Evolutionary conservation across 2,329 filamentous ascomycete species (phyloP).

Genomic region (Neoascochyta sp.): DNA sequence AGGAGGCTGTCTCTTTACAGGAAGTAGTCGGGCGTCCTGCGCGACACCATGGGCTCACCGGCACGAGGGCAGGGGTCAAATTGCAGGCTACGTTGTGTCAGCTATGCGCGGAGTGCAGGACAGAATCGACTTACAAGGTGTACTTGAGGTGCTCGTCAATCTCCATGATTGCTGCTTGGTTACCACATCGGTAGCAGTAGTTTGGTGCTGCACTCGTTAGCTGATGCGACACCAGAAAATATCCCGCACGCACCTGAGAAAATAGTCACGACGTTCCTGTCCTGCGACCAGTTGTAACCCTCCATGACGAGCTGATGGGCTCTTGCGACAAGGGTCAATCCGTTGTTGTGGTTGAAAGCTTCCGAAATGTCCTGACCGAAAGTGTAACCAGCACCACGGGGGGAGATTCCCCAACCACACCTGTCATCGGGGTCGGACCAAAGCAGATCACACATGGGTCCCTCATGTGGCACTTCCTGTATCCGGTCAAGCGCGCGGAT

Average conservation of each 20-base stretch:
- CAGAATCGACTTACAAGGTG: slow-evolving; percentile 75
- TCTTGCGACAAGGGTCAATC: slow-evolving; percentile 87
- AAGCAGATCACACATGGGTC: slow-evolving; percentile 72
- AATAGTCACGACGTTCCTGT: slow-evolving; percentile 96
- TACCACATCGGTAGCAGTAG: slow-evolving; percentile 98
- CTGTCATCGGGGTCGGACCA: slow-evolving; percentile 93
- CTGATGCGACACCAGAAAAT: neutral
- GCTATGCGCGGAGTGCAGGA: slow-evolving; percentile 2
- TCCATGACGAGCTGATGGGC: slow-evolving; percentile 99
- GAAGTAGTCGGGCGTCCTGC: slow-evolving; percentile 97
- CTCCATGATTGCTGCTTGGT: slow-evolving; percentile 99
- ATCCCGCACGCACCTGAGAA: slow-evolving; percentile 58
- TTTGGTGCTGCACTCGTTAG: slow-evolving; percentile 48
- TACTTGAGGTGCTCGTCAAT: slow-evolving; percentile 99
- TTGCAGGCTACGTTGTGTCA: slow-evolving; percentile 70
- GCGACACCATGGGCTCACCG: slow-evolving; percentile 96
- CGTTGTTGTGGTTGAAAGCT: slow-evolving; percentile 99
- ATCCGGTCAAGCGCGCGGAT: slow-evolving; percentile 50
- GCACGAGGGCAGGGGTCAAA: slow-evolving; percentile 97
- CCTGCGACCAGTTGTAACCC: slow-evolving; percentile 99
- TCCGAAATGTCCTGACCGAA: slow-evolving; percentile 97
- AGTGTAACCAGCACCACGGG: slow-evolving; percentile 89
- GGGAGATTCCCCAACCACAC: slow-evolving; percentile 93
- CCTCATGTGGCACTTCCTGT: slow-evolving; percentile 74
- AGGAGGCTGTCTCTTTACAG: slow-evolving; percentile 55